phyloP scores from a whole-genome alignment of 768 basidiomycete species.

The Auriscalpium vulgare region DNA sequence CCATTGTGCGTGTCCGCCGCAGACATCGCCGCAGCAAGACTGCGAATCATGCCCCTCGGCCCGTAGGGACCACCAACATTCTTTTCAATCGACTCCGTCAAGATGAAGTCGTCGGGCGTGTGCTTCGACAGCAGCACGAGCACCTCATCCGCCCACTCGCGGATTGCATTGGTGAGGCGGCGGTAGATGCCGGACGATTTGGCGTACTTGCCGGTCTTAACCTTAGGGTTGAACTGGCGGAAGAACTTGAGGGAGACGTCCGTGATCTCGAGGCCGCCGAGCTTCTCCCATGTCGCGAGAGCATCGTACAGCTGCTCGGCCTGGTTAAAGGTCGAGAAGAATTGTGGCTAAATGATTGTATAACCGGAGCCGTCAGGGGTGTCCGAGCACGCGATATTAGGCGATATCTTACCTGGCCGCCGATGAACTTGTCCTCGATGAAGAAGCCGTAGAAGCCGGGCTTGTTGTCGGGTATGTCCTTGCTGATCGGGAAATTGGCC shows the following conservation, averaged over 20 bases:
- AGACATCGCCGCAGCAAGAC: conserved; percentile 6
- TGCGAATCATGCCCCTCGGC: conserved; percentile 11
- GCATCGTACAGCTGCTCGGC: conserved; percentile 24
- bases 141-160: conserved; percentile 8
- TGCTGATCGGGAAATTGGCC: conserved; percentile 20
- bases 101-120: conserved; percentile 8
- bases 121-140: conserved; percentile 7
- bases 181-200: not conserved
- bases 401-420: conserved; percentile 16
- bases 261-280: conserved; percentile 17
- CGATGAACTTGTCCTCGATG: conserved; percentile 13
- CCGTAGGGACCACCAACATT: conserved; percentile 2
- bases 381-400: not conserved
- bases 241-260: conserved; percentile 24
- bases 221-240: not conserved
- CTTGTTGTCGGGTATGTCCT: not conserved
- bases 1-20: conserved; percentile 1
- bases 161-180: not conserved
- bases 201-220: not conserved
- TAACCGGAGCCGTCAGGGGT: not conserved
- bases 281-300: conserved; percentile 17
- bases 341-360: conserved; percentile 21
- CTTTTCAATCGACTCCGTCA: conserved; percentile 2
- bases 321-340: conserved; percentile 21
- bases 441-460: conserved; percentile 2